Percentiles rank a stretch among this genome's conserved stretches.
phyloP scores from a whole-genome alignment of 2,329 filamentous ascomycete species.

The Tolypocladium ovalisporum region DNA sequence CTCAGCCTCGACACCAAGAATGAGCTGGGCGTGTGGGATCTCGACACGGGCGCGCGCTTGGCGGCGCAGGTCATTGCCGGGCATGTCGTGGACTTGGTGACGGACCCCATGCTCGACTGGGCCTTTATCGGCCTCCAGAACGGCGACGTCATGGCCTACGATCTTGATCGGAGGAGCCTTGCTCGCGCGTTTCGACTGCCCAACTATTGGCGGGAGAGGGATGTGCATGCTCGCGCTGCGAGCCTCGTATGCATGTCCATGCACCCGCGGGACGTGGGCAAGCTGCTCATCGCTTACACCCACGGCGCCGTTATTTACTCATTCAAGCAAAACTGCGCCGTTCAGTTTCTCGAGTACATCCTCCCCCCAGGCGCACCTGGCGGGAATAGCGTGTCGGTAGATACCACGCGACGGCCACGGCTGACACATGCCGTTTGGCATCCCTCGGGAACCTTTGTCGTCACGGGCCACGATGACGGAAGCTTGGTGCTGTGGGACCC shows the following conservation, averaged over 20 bases:
- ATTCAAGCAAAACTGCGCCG: slow-evolving; percentile 78
- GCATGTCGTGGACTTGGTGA: slow-evolving; percentile 60
- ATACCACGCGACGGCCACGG: slow-evolving; percentile 56
- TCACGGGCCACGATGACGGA: slow-evolving; percentile 82
- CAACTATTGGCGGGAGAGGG: slow-evolving; percentile 73
- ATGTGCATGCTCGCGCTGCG: slow-evolving; percentile 49
- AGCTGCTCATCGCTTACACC: slow-evolving; percentile 80
- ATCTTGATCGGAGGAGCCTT: slow-evolving; percentile 71
- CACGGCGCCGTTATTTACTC: slow-evolving; percentile 85
- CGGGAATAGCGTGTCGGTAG: slow-evolving; percentile 55
- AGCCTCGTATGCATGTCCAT: slow-evolving; percentile 69
- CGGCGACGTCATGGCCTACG: slow-evolving; percentile 85
- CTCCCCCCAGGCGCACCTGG: slow-evolving; percentile 74
- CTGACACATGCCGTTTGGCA: slow-evolving; percentile 87
- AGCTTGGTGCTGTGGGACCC: slow-evolving; percentile 92
- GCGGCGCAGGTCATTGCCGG: slow-evolving; percentile 68
- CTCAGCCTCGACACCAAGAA: slow-evolving; percentile 77
- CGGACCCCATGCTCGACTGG: slow-evolving; percentile 89
- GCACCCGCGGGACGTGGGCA: slow-evolving; percentile 86
- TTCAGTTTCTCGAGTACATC: slow-evolving; percentile 74
- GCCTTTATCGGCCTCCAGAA: slow-evolving; percentile 73
- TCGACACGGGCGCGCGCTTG: slow-evolving; percentile 56
- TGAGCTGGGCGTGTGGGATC: slow-evolving; percentile 74
- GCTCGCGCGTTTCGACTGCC: slow-evolving; percentile 65
- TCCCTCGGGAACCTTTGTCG: slow-evolving; percentile 79